Evolutionary conservation across 176 grass and related monocot species (phyloP).

Genomic region (Rhynchospora tenuis): DNA sequence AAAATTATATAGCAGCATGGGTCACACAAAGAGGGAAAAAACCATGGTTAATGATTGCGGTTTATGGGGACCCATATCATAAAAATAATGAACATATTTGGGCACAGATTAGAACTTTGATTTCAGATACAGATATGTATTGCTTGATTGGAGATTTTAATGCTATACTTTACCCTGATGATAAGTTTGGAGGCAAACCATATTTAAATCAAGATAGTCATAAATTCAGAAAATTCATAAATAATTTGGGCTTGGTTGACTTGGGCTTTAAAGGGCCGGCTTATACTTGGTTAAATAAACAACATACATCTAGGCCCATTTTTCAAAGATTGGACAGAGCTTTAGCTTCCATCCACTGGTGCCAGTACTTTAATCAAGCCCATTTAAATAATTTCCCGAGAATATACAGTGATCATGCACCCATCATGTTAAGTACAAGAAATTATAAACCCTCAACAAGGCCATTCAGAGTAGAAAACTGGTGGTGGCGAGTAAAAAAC

Average conservation of each 20-base stretch:
- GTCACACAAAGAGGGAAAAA: too few relatives aligned
- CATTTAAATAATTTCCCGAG: neutral
- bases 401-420: neutral
- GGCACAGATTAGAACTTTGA: too few relatives aligned
- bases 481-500: too few relatives aligned
- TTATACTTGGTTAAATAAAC: neutral
- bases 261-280: neutral
- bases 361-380: neutral
- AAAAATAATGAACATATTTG: too few relatives aligned
- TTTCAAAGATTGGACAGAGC: neutral
- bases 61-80: too few relatives aligned
- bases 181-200: neutral
- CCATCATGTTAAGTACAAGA: neutral
- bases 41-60: too few relatives aligned
- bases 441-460: accelerated
- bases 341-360: neutral
- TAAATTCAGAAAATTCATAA: neutral
- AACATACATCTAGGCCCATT: neutral
- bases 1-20: too few relatives aligned
- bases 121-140: too few relatives aligned
- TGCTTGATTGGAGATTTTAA: neutral
- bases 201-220: neutral
- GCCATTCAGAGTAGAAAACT: too few relatives aligned
- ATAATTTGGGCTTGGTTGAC: neutral
- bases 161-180: neutral